phyloP scores from a whole-genome alignment of 2,329 filamentous ascomycete species.

The Pseudocercospora fuligena region DNA sequence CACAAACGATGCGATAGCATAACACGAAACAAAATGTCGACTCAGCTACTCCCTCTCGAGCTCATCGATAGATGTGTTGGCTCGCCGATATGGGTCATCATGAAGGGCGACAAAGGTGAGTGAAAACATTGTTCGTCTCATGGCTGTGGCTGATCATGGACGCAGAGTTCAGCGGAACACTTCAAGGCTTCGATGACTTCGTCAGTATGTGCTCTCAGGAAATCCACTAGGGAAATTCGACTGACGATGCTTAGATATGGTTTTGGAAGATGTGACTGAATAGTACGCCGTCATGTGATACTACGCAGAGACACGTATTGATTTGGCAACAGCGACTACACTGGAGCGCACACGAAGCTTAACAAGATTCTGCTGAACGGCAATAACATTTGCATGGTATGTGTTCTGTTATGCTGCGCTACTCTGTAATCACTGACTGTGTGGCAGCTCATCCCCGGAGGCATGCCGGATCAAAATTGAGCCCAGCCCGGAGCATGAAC shows the following conservation, averaged over 20 bases:
- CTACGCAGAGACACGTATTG: constrained; percentile 8
- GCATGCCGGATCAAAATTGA: constrained; percentile 34
- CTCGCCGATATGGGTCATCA: constrained; percentile 96
- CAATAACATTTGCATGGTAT: constrained; percentile 99
- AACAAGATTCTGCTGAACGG: constrained; percentile 95
- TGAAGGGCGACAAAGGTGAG: constrained; percentile 98
- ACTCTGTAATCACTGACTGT: neutral
- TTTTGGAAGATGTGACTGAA: constrained; percentile 94
- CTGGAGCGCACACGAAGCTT: constrained; percentile 81
- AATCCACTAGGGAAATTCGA: constrained; percentile 16
- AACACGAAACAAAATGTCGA: constrained; percentile 30
- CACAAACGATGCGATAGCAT: constrained; percentile 9
- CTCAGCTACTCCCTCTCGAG: constrained; percentile 59
- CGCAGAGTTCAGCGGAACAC: constrained; percentile 89
- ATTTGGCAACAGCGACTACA: constrained; percentile 73
- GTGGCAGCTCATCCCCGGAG: constrained; percentile 34
- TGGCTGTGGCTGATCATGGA: constrained; percentile 9
- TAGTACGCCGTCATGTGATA: constrained; percentile 63
- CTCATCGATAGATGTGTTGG: constrained; percentile 99
- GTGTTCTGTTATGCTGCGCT: constrained; percentile 26
- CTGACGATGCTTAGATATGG: constrained; percentile 74
- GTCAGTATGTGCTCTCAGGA: constrained; percentile 76
- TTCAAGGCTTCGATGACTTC: constrained; percentile 98
- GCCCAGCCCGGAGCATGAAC: neutral
- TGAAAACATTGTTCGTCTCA: neutral